phyloP scores from a whole-genome alignment of 768 basidiomycete genomes.

The Hydnomerulius pinastri region DNA sequence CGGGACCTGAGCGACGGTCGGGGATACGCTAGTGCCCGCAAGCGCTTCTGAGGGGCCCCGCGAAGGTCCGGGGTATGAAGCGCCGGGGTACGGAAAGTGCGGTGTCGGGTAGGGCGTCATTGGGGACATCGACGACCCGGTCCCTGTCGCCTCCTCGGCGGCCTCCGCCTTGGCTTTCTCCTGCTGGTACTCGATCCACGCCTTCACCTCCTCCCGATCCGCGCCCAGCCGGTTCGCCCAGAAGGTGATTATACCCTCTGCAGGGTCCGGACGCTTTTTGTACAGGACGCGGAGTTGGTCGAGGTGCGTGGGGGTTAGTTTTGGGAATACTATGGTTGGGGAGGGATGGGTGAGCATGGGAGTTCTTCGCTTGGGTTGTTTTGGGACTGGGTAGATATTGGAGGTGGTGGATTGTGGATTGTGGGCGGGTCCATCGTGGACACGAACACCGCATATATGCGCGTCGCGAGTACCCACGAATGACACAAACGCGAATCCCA shows the following conservation, averaged over 20 bases:
- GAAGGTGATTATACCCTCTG: slow-evolving; percentile 23
- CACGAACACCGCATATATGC: background rate
- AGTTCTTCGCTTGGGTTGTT: too few relatives aligned
- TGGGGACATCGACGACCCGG: background rate
- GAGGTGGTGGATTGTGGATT: too few relatives aligned
- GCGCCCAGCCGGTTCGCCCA: slow-evolving; percentile 27
- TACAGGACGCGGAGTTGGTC: slow-evolving; percentile 21
- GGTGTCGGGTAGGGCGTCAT: too few relatives aligned
- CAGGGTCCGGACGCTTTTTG: slow-evolving; percentile 14
- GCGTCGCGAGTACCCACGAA: background rate
- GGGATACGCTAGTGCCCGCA: slow-evolving; percentile 15
- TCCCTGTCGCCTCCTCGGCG: background rate
- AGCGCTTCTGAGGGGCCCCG: too few relatives aligned
- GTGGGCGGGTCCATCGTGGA: too few relatives aligned
- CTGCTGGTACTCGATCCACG: slow-evolving; percentile 32
- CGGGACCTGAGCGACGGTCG: slow-evolving; percentile 9
- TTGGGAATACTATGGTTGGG: slow-evolving; percentile 25
- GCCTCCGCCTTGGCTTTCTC: slow-evolving; percentile 19
- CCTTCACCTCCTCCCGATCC: slow-evolving; percentile 16
- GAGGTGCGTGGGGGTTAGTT: slow-evolving; percentile 23
- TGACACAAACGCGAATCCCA: too few relatives aligned
- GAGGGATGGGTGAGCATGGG: slow-evolving; percentile 2
- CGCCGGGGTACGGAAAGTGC: too few relatives aligned
- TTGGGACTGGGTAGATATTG: too few relatives aligned
- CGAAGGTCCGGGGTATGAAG: too few relatives aligned